Percentiles rank a stretch among this genome's conserved stretches.
phyloP scores from a whole-genome alignment of 306 rosid species.

The Cajanus cajan region DNA sequence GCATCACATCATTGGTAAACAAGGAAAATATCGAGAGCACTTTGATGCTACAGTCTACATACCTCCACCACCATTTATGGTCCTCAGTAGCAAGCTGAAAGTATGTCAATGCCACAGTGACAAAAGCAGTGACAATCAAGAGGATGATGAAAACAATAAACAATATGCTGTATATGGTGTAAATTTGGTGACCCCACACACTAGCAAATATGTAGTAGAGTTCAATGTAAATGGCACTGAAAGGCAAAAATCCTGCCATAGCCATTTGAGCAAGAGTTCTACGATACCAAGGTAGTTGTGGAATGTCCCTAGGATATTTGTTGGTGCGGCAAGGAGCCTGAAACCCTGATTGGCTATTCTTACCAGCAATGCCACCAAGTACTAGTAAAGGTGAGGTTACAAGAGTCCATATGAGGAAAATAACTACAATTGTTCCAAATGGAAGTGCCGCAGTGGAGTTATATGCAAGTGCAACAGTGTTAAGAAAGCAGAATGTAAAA shows the following conservation, averaged over 20 bases:
- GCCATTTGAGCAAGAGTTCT: constrained; percentile 49
- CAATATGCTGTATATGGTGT: constrained; percentile 48
- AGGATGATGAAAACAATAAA: constrained; percentile 52
- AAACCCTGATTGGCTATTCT: constrained; percentile 44
- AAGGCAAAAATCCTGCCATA: constrained; percentile 51
- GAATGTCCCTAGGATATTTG: constrained; percentile 54
- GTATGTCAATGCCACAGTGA: constrained; percentile 53
- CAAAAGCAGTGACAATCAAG: constrained; percentile 55
- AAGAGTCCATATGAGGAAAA: constrained; percentile 60
- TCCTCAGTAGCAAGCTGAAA: constrained; percentile 63
- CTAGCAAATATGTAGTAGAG: constrained; percentile 52
- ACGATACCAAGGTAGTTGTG: constrained; percentile 50
- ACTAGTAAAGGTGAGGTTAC: constrained; percentile 51
- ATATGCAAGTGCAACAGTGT: constrained; percentile 52
- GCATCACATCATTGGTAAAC: not conserved
- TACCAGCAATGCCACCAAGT: constrained; percentile 52
- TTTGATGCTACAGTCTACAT: not conserved
- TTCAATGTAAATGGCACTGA: constrained; percentile 51
- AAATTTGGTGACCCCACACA: constrained; percentile 52
- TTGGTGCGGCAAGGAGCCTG: constrained; percentile 51
- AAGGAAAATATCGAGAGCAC: not conserved
- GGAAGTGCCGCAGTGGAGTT: constrained; percentile 55
- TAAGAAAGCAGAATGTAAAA: constrained; percentile 50
- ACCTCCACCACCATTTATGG: constrained; percentile 71
- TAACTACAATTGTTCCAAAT: constrained; percentile 52